Percentiles rank a stretch among this genome's conserved stretches.
These are phyloP conservation scores for Candida silvatica DNA, from an alignment of 805 yeast genomes.

Conservation along the genomic window DNA sequence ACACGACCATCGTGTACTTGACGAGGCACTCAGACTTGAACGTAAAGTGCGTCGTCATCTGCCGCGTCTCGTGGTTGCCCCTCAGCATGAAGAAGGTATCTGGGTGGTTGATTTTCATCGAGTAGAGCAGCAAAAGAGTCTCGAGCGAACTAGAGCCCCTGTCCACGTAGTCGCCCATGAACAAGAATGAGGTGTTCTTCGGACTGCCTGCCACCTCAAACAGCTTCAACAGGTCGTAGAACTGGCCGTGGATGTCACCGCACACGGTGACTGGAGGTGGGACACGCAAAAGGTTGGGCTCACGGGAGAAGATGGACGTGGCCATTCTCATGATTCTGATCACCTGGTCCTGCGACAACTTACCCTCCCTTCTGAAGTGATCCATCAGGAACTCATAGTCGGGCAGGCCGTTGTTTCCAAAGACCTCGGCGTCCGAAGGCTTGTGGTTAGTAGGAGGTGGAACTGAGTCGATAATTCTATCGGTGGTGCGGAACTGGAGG, in stretches of 20 bases:
- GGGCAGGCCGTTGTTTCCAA: slow-evolving; percentile 58
- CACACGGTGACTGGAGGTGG: slow-evolving; percentile 94
- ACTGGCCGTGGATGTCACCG: slow-evolving; percentile 98
- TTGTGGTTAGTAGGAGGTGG: slow-evolving; percentile 54
- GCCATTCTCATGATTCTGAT: slow-evolving; percentile 57
- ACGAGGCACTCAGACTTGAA: slow-evolving; percentile 85
- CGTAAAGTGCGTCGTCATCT: slow-evolving; percentile 89
- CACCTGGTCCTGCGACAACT: slow-evolving; percentile 65
- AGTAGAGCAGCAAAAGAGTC: slow-evolving; percentile 64
- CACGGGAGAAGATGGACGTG: slow-evolving; percentile 50
- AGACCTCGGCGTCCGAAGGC: slow-evolving; percentile 67
- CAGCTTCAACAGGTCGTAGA: slow-evolving; percentile 78
- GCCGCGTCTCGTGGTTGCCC: slow-evolving; percentile 94
- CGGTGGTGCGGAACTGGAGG: slow-evolving; percentile 42
- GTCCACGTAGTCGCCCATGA: slow-evolving; percentile 93
- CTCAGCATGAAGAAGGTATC: slow-evolving; percentile 70
- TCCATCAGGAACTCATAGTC: slow-evolving; percentile 60
- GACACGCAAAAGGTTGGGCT: slow-evolving; percentile 72
- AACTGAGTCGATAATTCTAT: slow-evolving; percentile 48
- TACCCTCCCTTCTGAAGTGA: slow-evolving; percentile 77
- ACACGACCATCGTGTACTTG: slow-evolving; percentile 60
- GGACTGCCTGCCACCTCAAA: slow-evolving; percentile 95
- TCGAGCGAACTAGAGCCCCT: slow-evolving; percentile 89
- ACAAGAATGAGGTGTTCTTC: slow-evolving; percentile 59
- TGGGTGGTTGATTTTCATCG: slow-evolving; percentile 73